Base-by-base conservation (phyloP, 371 early-diverging fungal genomes). In the Mortierella polycephala region DNA sequence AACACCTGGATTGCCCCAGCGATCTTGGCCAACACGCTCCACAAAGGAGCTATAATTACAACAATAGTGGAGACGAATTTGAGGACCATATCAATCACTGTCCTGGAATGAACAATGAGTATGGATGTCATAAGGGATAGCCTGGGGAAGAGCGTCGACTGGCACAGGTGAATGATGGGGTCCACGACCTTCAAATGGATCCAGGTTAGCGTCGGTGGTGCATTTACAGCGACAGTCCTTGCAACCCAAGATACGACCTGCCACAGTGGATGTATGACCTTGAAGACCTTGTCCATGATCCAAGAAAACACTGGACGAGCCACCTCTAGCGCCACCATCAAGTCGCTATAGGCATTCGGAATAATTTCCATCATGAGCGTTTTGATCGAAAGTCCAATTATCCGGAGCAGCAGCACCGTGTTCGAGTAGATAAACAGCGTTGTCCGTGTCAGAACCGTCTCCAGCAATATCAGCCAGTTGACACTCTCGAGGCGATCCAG, bases 381-480 rank as follows among this genome's bases (percentile, higher is more conserved):
- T 18, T 14, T 45, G 53, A 69, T 40, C 6, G 69, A 65, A 7
- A 55, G 23, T 14, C 80, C 51, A 20, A 52, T 16, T 10, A 59
- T 1, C 23, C 55, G 39, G 6, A 66, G 10, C 5, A n/a, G 18
- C 1, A 49, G 51, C 8, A 41, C 30, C 5, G 62, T 40, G 23
- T 55, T 58, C 1, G 64, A 57, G 23, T 77, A 64, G 2, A 20
- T n/a, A 0, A 37, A 7, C 0, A 60, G 60, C n/a, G 63, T 30
- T 4, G 40, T 23, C 18, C 21, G 55, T 18, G 63, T 69, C 44
- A 79, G 14, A 12, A 57, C 57, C 3, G 55, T 57, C 39, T 79
- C 73, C 56, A 72, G 44, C 2, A 79, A 23, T 7, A 73, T 11
- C n/a, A 79, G 42, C 80, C 80, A 79, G 47, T 77, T 71, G 51